Base-by-base conservation (phyloP, 306 rosid species). In the Leucaena leucocephala region DNA sequence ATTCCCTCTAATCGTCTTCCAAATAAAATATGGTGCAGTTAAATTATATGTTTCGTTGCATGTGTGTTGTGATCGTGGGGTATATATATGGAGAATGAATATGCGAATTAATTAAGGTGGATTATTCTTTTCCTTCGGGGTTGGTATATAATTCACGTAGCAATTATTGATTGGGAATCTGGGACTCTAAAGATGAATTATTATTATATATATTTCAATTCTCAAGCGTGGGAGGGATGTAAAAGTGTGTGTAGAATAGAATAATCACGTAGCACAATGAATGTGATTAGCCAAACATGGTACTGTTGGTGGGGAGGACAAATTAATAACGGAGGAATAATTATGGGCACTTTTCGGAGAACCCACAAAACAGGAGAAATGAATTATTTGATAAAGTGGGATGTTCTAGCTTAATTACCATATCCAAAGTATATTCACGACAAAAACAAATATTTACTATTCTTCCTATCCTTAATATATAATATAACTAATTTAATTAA, bases 41-140 rank as follows among this genome's bases (percentile, higher is more conserved):
- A 68, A 76, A 65, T 76, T 65, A 40, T 45, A n/a, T 19, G 9
- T 10, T 43, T 69, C 39, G 44, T 17, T 54, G 59, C 59, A n/a
- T 54, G 59, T 22, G n/a, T 7, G 10, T 54, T 17, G 7, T 17
- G 17, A 54, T 17, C 7, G n/a, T 40, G 75, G 76, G 61, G 40
- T 17, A n/a, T n/a, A n/a, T n/a, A n/a, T n/a, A 55, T 71, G 39
- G 79, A 17, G 76, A 77, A 72, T 73, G 79, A 39, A 49, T 4
- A 15, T 36, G 15, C 15, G 44, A 38, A 0, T 4, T 38, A 38
- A 14, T 15, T 4, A 49, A 5, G 55, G 59, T 54, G 0, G 27
- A 54, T 54, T 54, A 17, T 54, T 40, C 1, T 40, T 52, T 52
- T 6, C 21, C 58, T 52, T 17, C 50, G 79, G 82, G 11, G 27